Percentiles rank a stretch among this genome's conserved stretches.
These are phyloP conservation scores for Fusarium keratoplasticum DNA, from an alignment of 2,329 filamentous ascomycete genomes.

Conservation along the genomic window DNA sequence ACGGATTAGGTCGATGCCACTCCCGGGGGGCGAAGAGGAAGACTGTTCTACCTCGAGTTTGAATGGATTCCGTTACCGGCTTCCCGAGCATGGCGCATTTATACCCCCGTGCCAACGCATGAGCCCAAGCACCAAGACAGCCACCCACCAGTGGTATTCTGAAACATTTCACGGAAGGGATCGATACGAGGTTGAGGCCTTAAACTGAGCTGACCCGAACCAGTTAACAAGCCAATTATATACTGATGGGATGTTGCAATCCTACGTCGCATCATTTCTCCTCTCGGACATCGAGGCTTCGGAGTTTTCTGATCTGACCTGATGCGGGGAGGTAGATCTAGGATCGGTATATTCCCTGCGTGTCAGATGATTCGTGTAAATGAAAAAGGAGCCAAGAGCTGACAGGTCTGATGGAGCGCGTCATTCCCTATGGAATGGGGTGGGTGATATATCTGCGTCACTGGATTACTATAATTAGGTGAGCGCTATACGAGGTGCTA, in stretches of 20 bases:
- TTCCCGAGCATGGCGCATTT: neutral
- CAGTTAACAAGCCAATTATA: neutral
- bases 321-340: neutral
- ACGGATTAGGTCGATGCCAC: too few relatives aligned
- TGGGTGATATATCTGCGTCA: neutral
- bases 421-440: neutral
- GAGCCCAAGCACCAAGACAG: neutral
- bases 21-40: neutral
- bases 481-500: neutral
- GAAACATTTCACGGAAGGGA: neutral
- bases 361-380: neutral
- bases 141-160: neutral
- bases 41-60: neutral
- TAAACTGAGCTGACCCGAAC: neutral
- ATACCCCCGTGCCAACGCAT: neutral
- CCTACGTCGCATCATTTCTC: neutral
- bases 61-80: neutral
- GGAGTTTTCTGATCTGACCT: neutral
- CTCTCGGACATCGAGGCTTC: neutral
- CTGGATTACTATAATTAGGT: neutral
- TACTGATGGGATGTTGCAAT: neutral
- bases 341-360: neutral
- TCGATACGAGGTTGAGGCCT: neutral
- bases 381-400: neutral
- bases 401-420: neutral